Conservation (phyloP, 768 basidiomycete species). For the Russula olivacea region DNA sequence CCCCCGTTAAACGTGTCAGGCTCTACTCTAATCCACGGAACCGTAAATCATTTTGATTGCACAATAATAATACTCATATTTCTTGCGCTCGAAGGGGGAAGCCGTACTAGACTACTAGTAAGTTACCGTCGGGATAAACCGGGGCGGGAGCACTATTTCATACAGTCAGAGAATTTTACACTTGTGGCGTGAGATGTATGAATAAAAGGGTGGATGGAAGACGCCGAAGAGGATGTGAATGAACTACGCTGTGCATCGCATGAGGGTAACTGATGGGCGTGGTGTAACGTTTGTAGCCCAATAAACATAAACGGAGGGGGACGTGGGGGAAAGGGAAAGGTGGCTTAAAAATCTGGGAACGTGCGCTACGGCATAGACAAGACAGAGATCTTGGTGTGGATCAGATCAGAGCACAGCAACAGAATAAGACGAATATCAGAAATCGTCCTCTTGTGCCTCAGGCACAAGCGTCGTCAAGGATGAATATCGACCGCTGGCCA, state of each 20-base stretch:
- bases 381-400: not conserved
- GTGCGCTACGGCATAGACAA: not conserved
- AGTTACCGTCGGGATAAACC: not conserved
- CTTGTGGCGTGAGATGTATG: not conserved
- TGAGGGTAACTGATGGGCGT: not conserved
- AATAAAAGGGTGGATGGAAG: not conserved
- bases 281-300: not conserved
- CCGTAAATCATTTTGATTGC: slow-evolving; percentile 8
- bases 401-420: slow-evolving; percentile 10
- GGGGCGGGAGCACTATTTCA: slow-evolving; percentile 1
- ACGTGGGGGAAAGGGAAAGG: too few species aligned
- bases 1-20: too few species aligned
- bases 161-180: slow-evolving; percentile 16
- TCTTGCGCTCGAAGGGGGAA: not conserved
- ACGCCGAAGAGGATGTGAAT: not conserved
- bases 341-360: not conserved
- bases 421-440: not conserved
- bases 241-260: not conserved
- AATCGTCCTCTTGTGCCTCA: not conserved
- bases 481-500: too few species aligned
- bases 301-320: not conserved
- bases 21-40: not conserved
- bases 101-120: not conserved
- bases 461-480: not conserved
- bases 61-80: slow-evolving; percentile 13